Percentiles rank a stretch among this genome's conserved stretches.
Evolutionary conservation across 176 grass and related monocot species (phyloP).

Genomic region (Metroxylon sagu): DNA sequence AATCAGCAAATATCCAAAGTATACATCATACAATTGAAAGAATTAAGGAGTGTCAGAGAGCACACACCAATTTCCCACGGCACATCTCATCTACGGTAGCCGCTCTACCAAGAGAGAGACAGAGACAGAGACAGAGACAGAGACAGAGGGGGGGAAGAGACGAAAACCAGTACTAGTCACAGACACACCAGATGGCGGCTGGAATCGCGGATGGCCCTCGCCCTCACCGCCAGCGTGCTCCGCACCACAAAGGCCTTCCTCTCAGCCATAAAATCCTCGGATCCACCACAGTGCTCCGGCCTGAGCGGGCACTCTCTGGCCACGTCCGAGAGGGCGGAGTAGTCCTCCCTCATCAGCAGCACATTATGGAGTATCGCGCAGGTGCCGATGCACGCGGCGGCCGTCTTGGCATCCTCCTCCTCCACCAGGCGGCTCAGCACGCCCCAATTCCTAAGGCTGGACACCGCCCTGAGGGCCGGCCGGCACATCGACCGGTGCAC

Average conservation of each 20-base stretch:
- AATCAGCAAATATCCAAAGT: no score
- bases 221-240: slow-evolving; percentile 26
- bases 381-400: slow-evolving; percentile 55
- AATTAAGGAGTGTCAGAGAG: no score
- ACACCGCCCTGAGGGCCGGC: slow-evolving; percentile 29
- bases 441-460: slow-evolving; percentile 67
- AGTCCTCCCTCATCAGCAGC: slow-evolving; percentile 62
- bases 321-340: slow-evolving; percentile 48
- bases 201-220: neutral
- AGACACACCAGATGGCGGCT: no score
- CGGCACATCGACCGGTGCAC: slow-evolving; percentile 41
- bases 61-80: no score
- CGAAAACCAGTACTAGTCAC: no score
- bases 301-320: neutral
- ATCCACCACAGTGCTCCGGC: slow-evolving; percentile 7
- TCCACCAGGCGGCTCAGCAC: slow-evolving; percentile 37
- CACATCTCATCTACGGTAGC: no score
- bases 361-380: slow-evolving; percentile 84
- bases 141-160: no score
- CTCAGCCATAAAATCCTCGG: slow-evolving; percentile 28
- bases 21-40: no score
- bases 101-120: no score
- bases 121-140: no score
- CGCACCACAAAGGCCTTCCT: slow-evolving; percentile 29
- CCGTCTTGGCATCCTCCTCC: slow-evolving; percentile 43